Evolutionary conservation across 192 early-diverging fungal genomes (phyloP).

Genomic region (Backusella macrospora): DNA sequence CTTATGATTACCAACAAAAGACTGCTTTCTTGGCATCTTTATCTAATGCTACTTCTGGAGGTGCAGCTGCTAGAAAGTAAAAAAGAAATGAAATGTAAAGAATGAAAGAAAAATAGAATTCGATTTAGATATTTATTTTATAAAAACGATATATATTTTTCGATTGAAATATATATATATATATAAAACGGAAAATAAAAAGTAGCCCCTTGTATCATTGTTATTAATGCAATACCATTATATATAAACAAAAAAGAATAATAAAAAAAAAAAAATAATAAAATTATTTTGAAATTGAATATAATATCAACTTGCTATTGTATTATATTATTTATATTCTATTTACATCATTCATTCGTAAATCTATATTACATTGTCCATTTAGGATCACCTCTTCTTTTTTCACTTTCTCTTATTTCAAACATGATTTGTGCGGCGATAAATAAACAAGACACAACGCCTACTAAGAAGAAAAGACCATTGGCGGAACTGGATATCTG

Average conservation of each 20-base stretch:
- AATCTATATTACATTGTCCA: conserved; percentile 29
- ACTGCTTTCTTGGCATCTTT: conserved; percentile 25
- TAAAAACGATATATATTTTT: no score
- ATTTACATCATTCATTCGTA: no score
- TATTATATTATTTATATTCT: background rate
- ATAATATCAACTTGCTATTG: background rate
- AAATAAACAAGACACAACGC: conserved; percentile 57
- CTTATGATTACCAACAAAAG: conserved; percentile 29
- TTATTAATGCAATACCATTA: background rate
- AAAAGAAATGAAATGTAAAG: background rate
- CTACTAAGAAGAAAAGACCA: conserved; percentile 45
- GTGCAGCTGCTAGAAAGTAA: conserved; percentile 18
- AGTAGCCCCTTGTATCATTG: background rate
- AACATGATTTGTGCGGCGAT: conserved; percentile 74
- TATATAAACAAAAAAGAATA: background rate
- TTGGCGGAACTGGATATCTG: conserved; percentile 54
- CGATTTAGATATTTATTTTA: background rate
- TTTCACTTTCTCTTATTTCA: conserved; percentile 76
- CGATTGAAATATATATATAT: no score
- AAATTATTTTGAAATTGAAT: background rate
- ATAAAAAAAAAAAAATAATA: background rate
- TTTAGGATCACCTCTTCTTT: conserved; percentile 50
- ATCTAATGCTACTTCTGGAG: conserved; percentile 24
- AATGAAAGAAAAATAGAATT: conserved; percentile 5
- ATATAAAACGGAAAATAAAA: background rate